Percentiles rank a stretch among this genome's conserved stretches.
These are phyloP conservation scores for Aspergillus unguis DNA, from an alignment of 2,329 filamentous ascomycete species.

Conservation along the genomic window DNA sequence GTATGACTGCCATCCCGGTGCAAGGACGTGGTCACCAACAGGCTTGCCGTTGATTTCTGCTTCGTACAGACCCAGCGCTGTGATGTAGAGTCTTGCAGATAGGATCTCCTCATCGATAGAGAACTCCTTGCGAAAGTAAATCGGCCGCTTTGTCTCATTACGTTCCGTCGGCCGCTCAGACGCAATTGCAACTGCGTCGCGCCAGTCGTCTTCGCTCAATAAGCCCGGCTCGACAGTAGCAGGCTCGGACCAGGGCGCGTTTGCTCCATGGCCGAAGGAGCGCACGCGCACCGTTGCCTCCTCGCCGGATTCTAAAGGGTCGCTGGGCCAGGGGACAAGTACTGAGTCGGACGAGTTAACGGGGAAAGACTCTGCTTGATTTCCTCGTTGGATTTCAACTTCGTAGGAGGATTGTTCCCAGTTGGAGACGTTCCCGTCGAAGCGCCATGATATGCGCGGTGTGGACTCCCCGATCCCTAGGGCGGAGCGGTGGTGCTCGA, in stretches of 20 bases:
- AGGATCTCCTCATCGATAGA: slow-evolving; percentile 13
- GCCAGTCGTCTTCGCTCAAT: slow-evolving; percentile 29
- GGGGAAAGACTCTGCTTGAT: slow-evolving; percentile 8
- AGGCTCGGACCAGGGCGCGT: slow-evolving; percentile 31
- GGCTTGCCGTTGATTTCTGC: slow-evolving; percentile 47
- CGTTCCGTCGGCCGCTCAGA: slow-evolving; percentile 20
- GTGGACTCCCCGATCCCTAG: slow-evolving; percentile 16
- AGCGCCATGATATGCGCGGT: slow-evolving; percentile 27
- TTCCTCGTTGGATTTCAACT: slow-evolving; percentile 11
- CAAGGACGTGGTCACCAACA: slow-evolving; percentile 44
- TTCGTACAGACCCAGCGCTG: slow-evolving; percentile 46
- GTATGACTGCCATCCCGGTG: slow-evolving; percentile 52
- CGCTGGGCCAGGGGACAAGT: slow-evolving; percentile 24
- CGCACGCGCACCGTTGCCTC: slow-evolving; percentile 13
- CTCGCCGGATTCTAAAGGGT: slow-evolving; percentile 16
- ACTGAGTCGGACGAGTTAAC: slow-evolving; percentile 18
- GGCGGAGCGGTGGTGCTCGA: slow-evolving; percentile 18
- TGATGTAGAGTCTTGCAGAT: slow-evolving; percentile 44
- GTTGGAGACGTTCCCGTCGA: slow-evolving; percentile 17
- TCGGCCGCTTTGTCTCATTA: slow-evolving; percentile 25
- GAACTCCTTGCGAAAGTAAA: slow-evolving; percentile 36
- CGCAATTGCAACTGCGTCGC: slow-evolving; percentile 22
- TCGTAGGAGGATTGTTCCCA: slow-evolving; percentile 23
- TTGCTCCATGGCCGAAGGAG: background rate
- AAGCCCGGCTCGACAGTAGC: slow-evolving; percentile 33